These are phyloP conservation scores for Arxiozyma heterogenica DNA, from an alignment of 1,139 yeast genomes.

Conservation along the genomic window DNA sequence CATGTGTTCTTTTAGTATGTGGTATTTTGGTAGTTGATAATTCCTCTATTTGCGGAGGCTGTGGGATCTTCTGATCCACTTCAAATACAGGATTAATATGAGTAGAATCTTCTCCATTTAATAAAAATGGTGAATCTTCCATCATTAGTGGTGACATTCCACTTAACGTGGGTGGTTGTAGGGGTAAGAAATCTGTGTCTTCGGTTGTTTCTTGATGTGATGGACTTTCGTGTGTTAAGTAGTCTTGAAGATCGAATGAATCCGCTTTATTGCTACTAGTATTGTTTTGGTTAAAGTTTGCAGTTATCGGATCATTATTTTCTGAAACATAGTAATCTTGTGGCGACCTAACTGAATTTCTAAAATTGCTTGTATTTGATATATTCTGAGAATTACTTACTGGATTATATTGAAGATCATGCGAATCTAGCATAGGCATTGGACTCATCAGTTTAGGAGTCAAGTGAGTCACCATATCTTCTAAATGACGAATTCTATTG, in stretches of 20 bases:
- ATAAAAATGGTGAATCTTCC: neutral
- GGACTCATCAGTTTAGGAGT: constrained; percentile 9
- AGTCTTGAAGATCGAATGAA: constrained; percentile 12
- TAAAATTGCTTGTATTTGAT: neutral
- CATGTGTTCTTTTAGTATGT: neutral
- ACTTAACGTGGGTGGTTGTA: neutral
- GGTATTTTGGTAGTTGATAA: neutral
- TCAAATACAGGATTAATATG: neutral
- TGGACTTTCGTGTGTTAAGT: constrained; percentile 6
- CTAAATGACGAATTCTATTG: constrained; percentile 26
- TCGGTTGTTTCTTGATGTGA: neutral
- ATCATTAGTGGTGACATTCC: constrained; percentile 6
- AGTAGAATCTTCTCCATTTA: neutral
- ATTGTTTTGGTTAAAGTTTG: neutral
- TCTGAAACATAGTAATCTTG: neutral
- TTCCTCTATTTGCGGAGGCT: constrained; percentile 1
- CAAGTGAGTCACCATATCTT: constrained; percentile 18
- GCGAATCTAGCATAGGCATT: neutral
- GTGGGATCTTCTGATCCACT: neutral
- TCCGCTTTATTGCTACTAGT: neutral
- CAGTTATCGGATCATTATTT: neutral
- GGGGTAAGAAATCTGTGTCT: neutral
- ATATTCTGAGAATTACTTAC: neutral
- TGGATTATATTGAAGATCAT: neutral
- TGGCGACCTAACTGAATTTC: neutral